Evolutionary conservation across 768 basidiomycete species (phyloP), one percentile per base, ranked within the genome.

Genomic region (Pulveroboletus sp.): DNA sequence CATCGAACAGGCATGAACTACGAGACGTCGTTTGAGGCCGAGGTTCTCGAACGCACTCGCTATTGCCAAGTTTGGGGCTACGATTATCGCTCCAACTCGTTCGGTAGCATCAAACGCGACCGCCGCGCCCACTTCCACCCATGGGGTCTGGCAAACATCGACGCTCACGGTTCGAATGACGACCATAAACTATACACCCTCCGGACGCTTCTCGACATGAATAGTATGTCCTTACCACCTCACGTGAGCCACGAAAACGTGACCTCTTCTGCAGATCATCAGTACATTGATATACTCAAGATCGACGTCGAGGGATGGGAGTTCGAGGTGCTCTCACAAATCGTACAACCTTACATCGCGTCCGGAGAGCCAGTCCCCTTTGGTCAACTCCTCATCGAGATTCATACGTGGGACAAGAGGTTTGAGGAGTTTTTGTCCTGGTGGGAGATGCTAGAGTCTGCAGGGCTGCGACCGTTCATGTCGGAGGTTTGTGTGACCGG

Each of bases 11-110:
- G 73, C 33, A 76, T 82, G 65, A 80, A 79, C 65, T 71, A 76
- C 41, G 82, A 84, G 46, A 79, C 81, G 5, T 81, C 82, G 5
- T 86, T 84, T 54, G 84, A 85, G 56, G 75, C 78, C 5, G 79
- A 75, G 31, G 59, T 84, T 40, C 70, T 86, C 13, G 72, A 74
- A 27, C 69, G 69, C 13, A 71, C 72, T 30, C 63, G 62, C n/a
- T 50, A 63, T 40, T 84, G 83, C 57, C 62, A 81, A 60, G 72
- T 85, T 6, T 85, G 76, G 73, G 80, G 81, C 2, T 86, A 83
- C 49, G 83, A 84, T 58, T 78, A 69, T 53, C 69, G 63, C 31
- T 56, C 67, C 50, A 57, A 68, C 44, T 60, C 67, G 42, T 72
- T 64, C 31, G 69, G 66, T 18, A 59, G 62, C 54, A 70, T 69